Conservation (phyloP, 2,329 filamentous ascomycete species). For the Aspergillus sclerotialis region DNA sequence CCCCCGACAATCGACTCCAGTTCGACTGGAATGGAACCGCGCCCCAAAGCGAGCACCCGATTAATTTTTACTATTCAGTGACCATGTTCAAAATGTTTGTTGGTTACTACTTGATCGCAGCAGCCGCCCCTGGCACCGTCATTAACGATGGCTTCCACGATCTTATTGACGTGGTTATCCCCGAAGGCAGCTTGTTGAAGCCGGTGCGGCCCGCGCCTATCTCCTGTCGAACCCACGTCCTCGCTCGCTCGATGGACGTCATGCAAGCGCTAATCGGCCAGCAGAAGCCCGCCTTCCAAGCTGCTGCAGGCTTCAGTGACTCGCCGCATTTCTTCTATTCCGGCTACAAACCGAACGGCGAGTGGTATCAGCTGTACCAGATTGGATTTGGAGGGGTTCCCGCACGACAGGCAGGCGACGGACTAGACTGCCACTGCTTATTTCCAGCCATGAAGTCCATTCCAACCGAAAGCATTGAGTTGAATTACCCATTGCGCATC, state of each 20-base stretch:
- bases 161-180: slow-evolving; percentile 42
- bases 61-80: slow-evolving; percentile 45
- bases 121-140: slow-evolving; percentile 42
- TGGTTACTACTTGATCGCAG: slow-evolving; percentile 41
- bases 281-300: slow-evolving; percentile 39
- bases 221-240: slow-evolving; percentile 42
- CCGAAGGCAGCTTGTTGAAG: slow-evolving; percentile 39
- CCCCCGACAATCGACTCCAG: slow-evolving; percentile 32
- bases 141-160: slow-evolving; percentile 49
- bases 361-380: slow-evolving; percentile 46
- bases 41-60: slow-evolving; percentile 39
- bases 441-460: slow-evolving; percentile 47
- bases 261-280: slow-evolving; percentile 46
- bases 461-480: slow-evolving; percentile 43
- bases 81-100: slow-evolving; percentile 50
- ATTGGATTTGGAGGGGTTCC: slow-evolving; percentile 47
- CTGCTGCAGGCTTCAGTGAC: slow-evolving; percentile 46
- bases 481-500: slow-evolving; percentile 43
- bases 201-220: slow-evolving; percentile 43
- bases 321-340: slow-evolving; percentile 47
- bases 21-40: slow-evolving; percentile 46
- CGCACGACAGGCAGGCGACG: slow-evolving; percentile 41
- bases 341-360: slow-evolving; percentile 42
- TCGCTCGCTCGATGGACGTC: slow-evolving; percentile 44
- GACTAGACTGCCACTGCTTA: slow-evolving; percentile 45